Evolutionary conservation across 1,139 yeast genomes (phyloP).

Genomic region (Nakaseomyces bracarensis): DNA sequence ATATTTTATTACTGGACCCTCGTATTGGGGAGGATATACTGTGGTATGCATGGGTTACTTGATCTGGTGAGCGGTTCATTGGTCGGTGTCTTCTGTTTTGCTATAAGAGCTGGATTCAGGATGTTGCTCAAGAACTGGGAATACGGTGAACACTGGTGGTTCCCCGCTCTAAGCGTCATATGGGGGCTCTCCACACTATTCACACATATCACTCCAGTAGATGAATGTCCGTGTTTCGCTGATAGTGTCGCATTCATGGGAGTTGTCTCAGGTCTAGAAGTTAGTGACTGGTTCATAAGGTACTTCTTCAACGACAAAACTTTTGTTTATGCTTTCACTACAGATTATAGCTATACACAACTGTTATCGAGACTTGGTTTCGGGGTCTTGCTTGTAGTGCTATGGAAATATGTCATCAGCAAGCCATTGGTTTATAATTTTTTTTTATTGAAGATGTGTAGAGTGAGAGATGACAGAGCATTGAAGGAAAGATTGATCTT

Average conservation of each 20-base stretch:
- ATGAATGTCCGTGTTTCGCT: slow-evolving; percentile 93
- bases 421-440: slow-evolving; percentile 23
- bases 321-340: slow-evolving; percentile 4
- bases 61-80: slow-evolving; percentile 62
- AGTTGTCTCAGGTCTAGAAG: slow-evolving; percentile 61
- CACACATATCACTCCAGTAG: slow-evolving; percentile 78
- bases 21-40: slow-evolving; percentile 74
- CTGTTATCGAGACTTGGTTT: slow-evolving; percentile 16
- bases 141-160: slow-evolving; percentile 27
- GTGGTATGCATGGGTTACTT: slow-evolving; percentile 95
- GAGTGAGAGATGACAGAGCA: slow-evolving; percentile 22
- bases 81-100: slow-evolving; percentile 48
- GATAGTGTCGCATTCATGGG: slow-evolving; percentile 93
- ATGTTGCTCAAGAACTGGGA: slow-evolving; percentile 15
- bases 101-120: slow-evolving; percentile 33
- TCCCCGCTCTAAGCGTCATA: slow-evolving; percentile 37
- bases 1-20: slow-evolving; percentile 55
- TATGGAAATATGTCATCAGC: slow-evolving; percentile 29
- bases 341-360: not conserved
- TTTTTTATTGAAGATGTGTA: slow-evolving; percentile 14
- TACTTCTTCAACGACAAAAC: slow-evolving; percentile 4
- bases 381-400: slow-evolving; percentile 24
- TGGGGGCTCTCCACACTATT: slow-evolving; percentile 48
- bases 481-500: slow-evolving; percentile 9
- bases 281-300: slow-evolving; percentile 27